Evolutionary conservation across 2,329 filamentous ascomycete species (phyloP).

Genomic region (Beauveria rudraprayagi): DNA sequence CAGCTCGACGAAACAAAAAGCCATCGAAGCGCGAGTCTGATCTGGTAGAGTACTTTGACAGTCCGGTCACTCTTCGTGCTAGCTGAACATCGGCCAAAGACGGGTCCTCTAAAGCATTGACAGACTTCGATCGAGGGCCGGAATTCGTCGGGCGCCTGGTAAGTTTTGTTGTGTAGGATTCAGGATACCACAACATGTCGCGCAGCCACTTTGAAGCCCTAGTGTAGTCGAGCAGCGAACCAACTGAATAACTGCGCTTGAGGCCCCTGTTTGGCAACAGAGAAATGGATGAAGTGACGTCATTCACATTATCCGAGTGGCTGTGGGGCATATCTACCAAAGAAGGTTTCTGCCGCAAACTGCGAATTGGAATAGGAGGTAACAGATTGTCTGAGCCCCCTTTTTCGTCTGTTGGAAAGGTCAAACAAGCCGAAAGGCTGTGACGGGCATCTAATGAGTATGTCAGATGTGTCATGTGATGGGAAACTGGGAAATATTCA

Average conservation of each 20-base stretch:
- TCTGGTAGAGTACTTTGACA: constrained; percentile 16
- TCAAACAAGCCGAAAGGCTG: background rate
- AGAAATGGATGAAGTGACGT: background rate
- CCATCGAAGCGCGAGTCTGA: constrained; percentile 20
- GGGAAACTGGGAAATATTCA: background rate
- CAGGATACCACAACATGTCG: constrained; percentile 21
- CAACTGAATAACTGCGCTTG: constrained; percentile 19
- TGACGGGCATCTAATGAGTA: background rate
- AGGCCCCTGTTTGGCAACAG: background rate
- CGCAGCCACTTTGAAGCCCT: constrained; percentile 28
- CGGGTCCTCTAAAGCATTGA: background rate
- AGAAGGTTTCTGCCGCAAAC: background rate
- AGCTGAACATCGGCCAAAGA: constrained; percentile 14
- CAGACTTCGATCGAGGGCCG: background rate
- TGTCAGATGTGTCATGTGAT: background rate
- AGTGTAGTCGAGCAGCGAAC: constrained; percentile 25
- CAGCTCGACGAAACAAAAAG: constrained; percentile 26
- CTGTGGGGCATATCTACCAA: background rate
- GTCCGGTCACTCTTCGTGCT: constrained; percentile 15
- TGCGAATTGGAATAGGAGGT: background rate
- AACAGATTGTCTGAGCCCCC: background rate
- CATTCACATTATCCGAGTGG: background rate
- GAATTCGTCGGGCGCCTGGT: constrained; percentile 19
- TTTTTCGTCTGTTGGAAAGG: background rate
- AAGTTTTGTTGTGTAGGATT: constrained; percentile 19